Conservation (phyloP, 371 early-diverging fungal genomes). For the Actinomucor elegans region DNA sequence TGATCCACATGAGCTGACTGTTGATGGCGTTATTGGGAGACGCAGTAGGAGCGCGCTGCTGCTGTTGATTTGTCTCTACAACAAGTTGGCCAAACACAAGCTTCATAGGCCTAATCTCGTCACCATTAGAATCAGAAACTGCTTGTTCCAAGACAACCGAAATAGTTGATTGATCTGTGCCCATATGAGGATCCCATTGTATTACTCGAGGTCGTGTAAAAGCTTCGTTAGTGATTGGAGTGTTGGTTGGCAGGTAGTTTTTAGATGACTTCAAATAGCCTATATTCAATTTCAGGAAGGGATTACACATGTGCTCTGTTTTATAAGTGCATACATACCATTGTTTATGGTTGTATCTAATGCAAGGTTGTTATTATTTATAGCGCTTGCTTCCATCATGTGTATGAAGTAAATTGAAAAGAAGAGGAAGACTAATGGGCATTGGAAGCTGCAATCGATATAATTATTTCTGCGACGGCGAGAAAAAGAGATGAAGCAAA, state of each 20-base stretch:
- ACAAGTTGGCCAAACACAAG: constrained; percentile 16
- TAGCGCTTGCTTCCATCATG: constrained; percentile 1
- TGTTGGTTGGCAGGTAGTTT: not conserved
- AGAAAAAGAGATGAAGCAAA: not conserved
- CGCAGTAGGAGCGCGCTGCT: constrained; percentile 14
- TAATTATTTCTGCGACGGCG: not conserved
- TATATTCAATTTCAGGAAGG: not conserved
- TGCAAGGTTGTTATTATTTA: not conserved
- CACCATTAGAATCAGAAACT: not conserved
- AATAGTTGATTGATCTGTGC: constrained; percentile 16
- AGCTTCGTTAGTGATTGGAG: not conserved
- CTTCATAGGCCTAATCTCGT: constrained; percentile 14
- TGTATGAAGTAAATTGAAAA: not conserved
- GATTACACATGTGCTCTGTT: no score
- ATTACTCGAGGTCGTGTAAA: constrained; percentile 14
- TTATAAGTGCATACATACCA: not conserved
- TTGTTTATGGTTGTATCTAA: not conserved
- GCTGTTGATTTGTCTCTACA: constrained; percentile 19
- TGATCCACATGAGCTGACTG: constrained; percentile 11
- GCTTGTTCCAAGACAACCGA: constrained; percentile 15
- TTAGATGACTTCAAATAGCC: constrained; percentile 7
- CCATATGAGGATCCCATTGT: constrained; percentile 25
- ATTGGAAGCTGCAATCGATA: no score
- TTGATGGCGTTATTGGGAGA: not conserved
- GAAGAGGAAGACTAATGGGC: not conserved